phyloP scores from a whole-genome alignment of 2,329 filamentous ascomycete genomes.

The Botryotinia narcissicola region DNA sequence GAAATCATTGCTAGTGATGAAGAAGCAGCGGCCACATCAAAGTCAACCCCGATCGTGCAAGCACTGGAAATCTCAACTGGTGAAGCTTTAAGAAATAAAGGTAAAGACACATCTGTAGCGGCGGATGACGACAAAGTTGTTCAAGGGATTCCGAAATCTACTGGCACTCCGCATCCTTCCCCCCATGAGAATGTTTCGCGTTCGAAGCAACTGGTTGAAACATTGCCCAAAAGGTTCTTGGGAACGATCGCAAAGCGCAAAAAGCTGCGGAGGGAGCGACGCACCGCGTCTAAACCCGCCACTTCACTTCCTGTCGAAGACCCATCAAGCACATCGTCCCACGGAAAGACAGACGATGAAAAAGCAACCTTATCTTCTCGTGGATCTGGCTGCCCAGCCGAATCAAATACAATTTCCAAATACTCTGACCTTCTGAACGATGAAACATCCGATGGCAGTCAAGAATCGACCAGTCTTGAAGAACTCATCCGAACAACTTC shows the following conservation, averaged over 20 bases:
- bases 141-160: background rate
- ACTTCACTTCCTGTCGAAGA: background rate
- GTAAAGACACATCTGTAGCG: background rate
- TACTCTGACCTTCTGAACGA: background rate
- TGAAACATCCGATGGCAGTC: background rate
- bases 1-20: background rate
- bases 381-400: background rate
- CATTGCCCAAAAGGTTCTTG: background rate
- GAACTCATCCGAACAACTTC: background rate
- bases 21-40: background rate
- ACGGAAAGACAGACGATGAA: background rate
- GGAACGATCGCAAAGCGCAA: background rate
- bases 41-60: background rate
- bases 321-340: background rate
- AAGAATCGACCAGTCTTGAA: slow-evolving; percentile 8
- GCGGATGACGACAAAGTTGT: background rate
- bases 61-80: background rate
- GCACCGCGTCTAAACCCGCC: background rate
- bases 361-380: too few relatives aligned
- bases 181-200: background rate
- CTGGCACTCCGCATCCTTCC: too few relatives aligned
- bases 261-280: background rate
- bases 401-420: background rate
- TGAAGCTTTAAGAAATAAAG: background rate
- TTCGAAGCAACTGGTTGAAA: background rate